phyloP scores from a whole-genome alignment of 805 yeast genomes.

The Danielia oregonensis region DNA sequence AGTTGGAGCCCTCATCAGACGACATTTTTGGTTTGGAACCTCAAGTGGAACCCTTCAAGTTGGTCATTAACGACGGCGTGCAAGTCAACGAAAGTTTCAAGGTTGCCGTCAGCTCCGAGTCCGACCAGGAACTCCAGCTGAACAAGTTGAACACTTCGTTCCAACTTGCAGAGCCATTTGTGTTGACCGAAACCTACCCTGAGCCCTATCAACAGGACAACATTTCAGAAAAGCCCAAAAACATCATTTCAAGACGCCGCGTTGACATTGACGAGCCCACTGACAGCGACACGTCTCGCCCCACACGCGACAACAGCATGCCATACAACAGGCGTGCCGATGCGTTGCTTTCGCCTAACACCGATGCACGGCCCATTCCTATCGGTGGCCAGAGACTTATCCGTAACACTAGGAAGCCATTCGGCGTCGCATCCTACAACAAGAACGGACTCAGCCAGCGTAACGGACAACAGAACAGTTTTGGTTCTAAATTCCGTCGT shows the following conservation, averaged over 20 bases:
- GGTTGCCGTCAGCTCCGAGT: background rate
- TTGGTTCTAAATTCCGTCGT: constrained; percentile 44
- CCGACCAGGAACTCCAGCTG: no score
- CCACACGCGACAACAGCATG: constrained; percentile 6
- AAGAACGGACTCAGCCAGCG: constrained; percentile 14
- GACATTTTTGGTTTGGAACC: background rate
- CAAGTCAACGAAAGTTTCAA: background rate
- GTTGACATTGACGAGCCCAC: constrained; percentile 1
- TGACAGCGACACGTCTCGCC: constrained; percentile 7
- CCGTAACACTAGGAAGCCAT: constrained; percentile 52
- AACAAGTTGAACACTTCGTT: no score
- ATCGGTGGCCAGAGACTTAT: constrained; percentile 29
- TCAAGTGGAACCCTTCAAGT: background rate
- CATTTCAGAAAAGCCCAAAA: background rate
- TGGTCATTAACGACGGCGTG: background rate
- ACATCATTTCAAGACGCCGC: background rate
- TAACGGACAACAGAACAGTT: constrained; percentile 9
- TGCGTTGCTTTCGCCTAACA: constrained; percentile 36
- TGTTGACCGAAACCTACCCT: background rate
- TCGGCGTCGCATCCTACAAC: constrained; percentile 61
- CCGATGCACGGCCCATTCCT: constrained; percentile 40
- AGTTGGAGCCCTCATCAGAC: background rate
- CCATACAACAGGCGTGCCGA: constrained; percentile 42
- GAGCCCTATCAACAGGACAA: background rate
- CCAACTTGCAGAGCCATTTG: background rate